A percentile compares a stretch with the other conserved stretches of the same genome.
Conservation (phyloP, 129 eudicot species). For the Dittrichia graveolens region DNA sequence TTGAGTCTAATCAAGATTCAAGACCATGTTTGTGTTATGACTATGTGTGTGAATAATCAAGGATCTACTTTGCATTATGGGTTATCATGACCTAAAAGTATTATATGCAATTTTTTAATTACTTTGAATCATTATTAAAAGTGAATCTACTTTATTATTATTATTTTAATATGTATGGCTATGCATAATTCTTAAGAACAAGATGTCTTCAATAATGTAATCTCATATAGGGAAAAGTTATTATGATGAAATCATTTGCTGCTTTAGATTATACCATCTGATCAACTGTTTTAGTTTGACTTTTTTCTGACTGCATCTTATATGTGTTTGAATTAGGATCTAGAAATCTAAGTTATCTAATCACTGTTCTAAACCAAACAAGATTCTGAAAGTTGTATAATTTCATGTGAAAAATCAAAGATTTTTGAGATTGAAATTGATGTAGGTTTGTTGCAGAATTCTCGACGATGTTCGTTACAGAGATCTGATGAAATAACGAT, state of each 20-base stretch:
- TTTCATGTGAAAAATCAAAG: constrained; percentile 2
- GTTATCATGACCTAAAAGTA: constrained; percentile 30
- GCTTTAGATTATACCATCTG: constrained; percentile 6
- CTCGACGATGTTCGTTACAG: constrained; percentile 8
- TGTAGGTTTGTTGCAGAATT: constrained; percentile 38
- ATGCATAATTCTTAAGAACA: constrained; percentile 17
- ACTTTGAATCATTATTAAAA: constrained; percentile 38
- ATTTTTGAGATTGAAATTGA: constrained; percentile 2
- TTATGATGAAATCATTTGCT: constrained; percentile 27
- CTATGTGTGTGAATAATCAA: constrained; percentile 39
- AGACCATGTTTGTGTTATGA: constrained; percentile 28
- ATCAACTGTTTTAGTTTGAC: no score
- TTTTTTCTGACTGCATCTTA: no score
- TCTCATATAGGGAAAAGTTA: no score
- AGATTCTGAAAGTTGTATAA: constrained; percentile 13
- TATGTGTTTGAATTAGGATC: constrained; percentile 21
- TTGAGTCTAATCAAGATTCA: constrained; percentile 16
- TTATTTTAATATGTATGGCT: constrained; percentile 25
- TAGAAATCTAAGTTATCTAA: constrained; percentile 6
- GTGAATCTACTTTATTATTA: constrained; percentile 40
- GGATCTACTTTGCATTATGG: constrained; percentile 37
- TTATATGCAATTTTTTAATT: constrained; percentile 22
- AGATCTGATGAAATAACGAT: constrained; percentile 47
- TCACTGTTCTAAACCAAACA: constrained; percentile 23
- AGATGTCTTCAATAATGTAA: constrained; percentile 13